Base-by-base conservation (phyloP, 345 rosid genomes). In the Gossypium australe region DNA sequence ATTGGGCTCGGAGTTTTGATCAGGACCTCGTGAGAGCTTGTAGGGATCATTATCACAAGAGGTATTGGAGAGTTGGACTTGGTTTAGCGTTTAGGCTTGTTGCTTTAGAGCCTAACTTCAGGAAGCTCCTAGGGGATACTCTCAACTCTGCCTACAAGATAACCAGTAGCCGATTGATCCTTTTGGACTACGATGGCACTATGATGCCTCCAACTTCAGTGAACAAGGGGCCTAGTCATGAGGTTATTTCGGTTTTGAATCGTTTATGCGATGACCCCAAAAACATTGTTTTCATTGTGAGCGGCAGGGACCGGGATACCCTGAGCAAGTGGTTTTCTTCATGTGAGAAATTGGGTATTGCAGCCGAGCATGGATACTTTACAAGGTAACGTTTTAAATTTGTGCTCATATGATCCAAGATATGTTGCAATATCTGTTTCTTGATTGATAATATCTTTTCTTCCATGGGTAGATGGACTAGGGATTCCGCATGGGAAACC, bases 141-240 rank as follows among this genome's bases (percentile, higher is more conserved):
- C 86, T 93, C 57, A 84, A 78, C 74, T 79, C 81, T 73, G 92
- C 88, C 29, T 93, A 93, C 72, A 85, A 67, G 65, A 80, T 27
- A 13, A 80, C 92, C 3, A 83, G 74, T 74, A 85, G 82, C 73
- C 81, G 98, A 66, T 80, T 91, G 81, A 90, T 93, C 67, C 81
- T 93, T 22, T 78, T 93, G 86, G 98, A 93, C 73, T 93, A 93
- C 73, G 98, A 93, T 79, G 98, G 98, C 11, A 92, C 97, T 0
- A 83, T 90, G 86, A 81, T 84, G 87, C 86, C 88, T 9, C 85
- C 85, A 43, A 72, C 70, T 48, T 80, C 85, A 41, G 83, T 87
- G 38, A 87, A 88, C 74, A 89, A 86, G 71, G 81, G 76, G 20
- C 98, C 98, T 7, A 86, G 87, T 65, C 8, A 53, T 11, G 76